Base-by-base conservation (phyloP, 208 protist species). In the Crithidia thermophila region DNA sequence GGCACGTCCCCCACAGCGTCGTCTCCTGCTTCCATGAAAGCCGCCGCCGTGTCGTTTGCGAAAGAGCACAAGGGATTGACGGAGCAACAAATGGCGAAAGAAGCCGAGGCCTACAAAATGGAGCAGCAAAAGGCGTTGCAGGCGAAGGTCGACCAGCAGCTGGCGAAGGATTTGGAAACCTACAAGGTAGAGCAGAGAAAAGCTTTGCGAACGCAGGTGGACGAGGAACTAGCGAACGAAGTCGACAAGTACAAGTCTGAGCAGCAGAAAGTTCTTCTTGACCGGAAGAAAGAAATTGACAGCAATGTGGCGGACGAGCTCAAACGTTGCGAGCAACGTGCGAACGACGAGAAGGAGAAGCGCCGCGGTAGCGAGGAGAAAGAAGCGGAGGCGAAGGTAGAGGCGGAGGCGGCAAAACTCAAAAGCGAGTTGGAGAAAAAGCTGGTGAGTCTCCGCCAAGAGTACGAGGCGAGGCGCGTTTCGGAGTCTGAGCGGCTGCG, bases 161-260 rank as follows among this genome's bases (percentile, higher is more conserved):
- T 71, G 27, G 51, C 28, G 42, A 67, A 79, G 55, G 68, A 72
- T 13, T 21, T 79, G 0, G 61, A 72, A 20, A 36, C 39, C 21
- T 79, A 79, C 58, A 79, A 68, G 46, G 34, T 42, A 2, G 47
- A 62, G 37, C 42, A 58, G 45, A 43, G 67, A 18, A 51, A 14
- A 14, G 27, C 16, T 11, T 51, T 74, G 25, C 55, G 55, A 1
- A 23, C 68, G 21, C 53, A 62, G 46, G 45, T 67, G 13, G 61
- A 63, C 28, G 36, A 79, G 34, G 51, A 75, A 14, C 23, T 71
- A 31, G 57, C 25, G 30, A 55, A 66, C 39, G 63, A 72, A 39
- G 50, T 79, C 1, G 56, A 72, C 27, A 46, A 46, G 18, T 79
- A 79, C 63, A 79, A 73, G 39, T 39, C 50, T 10, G 47, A 62